Percentiles rank a stretch among this genome's conserved stretches.
phyloP scores from a whole-genome alignment of 129 eudicot genomes.

The Saussurea involucrata region DNA sequence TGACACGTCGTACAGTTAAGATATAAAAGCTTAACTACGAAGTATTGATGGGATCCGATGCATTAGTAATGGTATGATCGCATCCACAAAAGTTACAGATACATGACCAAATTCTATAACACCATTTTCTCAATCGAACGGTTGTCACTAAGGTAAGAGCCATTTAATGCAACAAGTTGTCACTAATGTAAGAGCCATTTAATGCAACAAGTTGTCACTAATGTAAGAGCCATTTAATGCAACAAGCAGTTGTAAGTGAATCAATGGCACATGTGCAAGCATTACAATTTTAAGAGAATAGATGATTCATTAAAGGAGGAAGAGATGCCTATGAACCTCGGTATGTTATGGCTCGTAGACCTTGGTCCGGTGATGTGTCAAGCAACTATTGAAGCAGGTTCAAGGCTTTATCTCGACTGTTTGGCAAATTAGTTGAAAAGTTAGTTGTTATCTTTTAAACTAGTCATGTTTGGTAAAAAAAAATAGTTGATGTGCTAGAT shows the following conservation, averaged over 20 bases:
- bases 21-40: slow-evolving; percentile 32
- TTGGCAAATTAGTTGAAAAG: neutral
- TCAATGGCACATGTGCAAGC: slow-evolving; percentile 11
- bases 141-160: neutral
- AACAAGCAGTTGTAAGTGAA: slow-evolving; percentile 15
- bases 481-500: neutral
- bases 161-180: slow-evolving; percentile 14
- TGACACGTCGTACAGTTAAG: slow-evolving; percentile 16
- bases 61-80: too few species aligned
- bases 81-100: too few species aligned
- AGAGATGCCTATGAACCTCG: slow-evolving; percentile 8
- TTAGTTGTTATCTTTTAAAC: neutral
- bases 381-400: neutral
- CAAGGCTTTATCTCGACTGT: neutral
- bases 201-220: slow-evolving; percentile 8
- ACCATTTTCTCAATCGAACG: slow-evolving; percentile 21
- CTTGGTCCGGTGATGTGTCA: neutral
- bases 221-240: slow-evolving; percentile 3
- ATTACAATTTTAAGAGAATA: neutral
- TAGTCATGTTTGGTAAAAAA: neutral
- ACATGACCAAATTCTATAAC: slow-evolving; percentile 10
- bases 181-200: too few species aligned
- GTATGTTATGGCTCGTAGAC: neutral
- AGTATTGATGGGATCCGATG: too few species aligned
- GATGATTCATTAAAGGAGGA: neutral